Evolutionary conservation across 108 stramenopile species (phyloP).

Genomic region (Mayamaea pseudoterrestris): DNA sequence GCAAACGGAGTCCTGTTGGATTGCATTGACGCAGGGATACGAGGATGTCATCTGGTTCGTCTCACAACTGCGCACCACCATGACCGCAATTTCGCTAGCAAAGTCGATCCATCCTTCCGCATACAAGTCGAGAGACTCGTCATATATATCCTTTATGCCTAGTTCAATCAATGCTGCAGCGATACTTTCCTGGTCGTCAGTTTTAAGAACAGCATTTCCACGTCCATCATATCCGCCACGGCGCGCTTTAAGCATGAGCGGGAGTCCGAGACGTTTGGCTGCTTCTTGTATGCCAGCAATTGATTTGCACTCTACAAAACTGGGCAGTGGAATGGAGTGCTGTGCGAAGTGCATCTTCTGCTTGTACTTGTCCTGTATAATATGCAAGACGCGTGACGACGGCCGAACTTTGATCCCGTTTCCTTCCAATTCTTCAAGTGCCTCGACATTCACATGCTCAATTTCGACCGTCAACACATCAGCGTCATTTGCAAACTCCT

Average conservation of each 20-base stretch:
- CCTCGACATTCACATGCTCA: slow-evolving; percentile 92
- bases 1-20: slow-evolving; percentile 92
- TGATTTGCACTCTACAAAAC: slow-evolving; percentile 43
- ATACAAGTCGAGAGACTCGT: slow-evolving; percentile 53
- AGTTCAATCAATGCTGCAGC: slow-evolving; percentile 37
- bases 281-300: slow-evolving; percentile 54
- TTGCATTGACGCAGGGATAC: slow-evolving; percentile 94
- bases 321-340: slow-evolving; percentile 59
- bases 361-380: slow-evolving; percentile 91
- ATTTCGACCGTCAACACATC: slow-evolving; percentile 97
- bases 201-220: slow-evolving; percentile 86
- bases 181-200: slow-evolving; percentile 42
- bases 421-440: slow-evolving; percentile 60
- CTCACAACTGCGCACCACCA: slow-evolving; percentile 78
- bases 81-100: slow-evolving; percentile 88
- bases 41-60: slow-evolving; percentile 28
- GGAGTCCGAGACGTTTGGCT: slow-evolving; percentile 65
- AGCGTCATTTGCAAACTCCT: slow-evolving; percentile 39
- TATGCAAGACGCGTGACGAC: slow-evolving; percentile 57
- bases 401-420: slow-evolving; percentile 87
- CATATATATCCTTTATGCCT: slow-evolving; percentile 18
- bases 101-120: slow-evolving; percentile 95
- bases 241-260: slow-evolving; percentile 93
- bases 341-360: slow-evolving; percentile 87
- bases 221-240: slow-evolving; percentile 93